Conservation (phyloP, 2,329 filamentous ascomycete genomes). For the Exutisphaerella laricina region DNA sequence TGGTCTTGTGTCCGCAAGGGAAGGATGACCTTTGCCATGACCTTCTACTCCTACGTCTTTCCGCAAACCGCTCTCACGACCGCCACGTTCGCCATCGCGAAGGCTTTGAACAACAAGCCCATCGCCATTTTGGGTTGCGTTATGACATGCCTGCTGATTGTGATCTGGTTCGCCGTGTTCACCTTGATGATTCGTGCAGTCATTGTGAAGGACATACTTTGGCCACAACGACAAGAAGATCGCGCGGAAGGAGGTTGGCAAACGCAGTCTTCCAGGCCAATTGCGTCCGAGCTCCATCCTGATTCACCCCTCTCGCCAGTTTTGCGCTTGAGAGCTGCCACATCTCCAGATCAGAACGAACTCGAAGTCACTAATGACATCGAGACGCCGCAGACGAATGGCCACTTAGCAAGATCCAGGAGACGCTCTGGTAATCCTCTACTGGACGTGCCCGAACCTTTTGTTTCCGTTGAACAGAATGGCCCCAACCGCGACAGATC, state of each 20-base stretch:
- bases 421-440: too few species aligned
- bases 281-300: background rate
- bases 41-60: conserved; percentile 79
- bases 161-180: conserved; percentile 65
- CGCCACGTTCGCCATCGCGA: conserved; percentile 65
- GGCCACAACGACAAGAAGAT: conserved; percentile 67
- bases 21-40: conserved; percentile 72
- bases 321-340: too few species aligned
- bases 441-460: too few species aligned
- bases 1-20: conserved; percentile 59
- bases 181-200: conserved; percentile 66
- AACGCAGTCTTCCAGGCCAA: conserved; percentile 6
- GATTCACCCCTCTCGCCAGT: background rate
- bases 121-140: conserved; percentile 64
- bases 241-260: conserved; percentile 56
- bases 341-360: background rate
- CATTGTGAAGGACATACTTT: conserved; percentile 61
- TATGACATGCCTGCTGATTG: conserved; percentile 59
- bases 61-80: conserved; percentile 61
- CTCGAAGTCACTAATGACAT: background rate
- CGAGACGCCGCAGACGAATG: too few species aligned
- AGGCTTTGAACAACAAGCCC: conserved; percentile 42
- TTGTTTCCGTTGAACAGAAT: too few species aligned
- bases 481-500: too few species aligned
- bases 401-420: too few species aligned